Evolutionary conservation across 148 eudicot species (phyloP).

Genomic region (Salicornia ramosissima): DNA sequence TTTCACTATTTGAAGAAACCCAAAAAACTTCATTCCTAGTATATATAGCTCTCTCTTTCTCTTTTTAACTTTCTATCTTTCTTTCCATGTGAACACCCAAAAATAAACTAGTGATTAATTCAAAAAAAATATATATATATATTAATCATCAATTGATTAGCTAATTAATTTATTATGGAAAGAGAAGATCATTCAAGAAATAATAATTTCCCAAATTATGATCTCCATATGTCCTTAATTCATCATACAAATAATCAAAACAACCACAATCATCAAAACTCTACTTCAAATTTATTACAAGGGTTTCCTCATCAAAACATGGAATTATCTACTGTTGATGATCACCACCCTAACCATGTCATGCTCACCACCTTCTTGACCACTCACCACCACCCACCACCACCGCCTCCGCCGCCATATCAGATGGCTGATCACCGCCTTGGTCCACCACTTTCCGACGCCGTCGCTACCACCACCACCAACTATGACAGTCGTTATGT

Average conservation of each 20-base stretch:
- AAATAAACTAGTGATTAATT: too few relatives aligned
- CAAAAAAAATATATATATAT: neutral
- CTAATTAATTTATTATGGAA: constrained; percentile 22
- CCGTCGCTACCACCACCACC: constrained; percentile 9
- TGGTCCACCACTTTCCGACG: neutral
- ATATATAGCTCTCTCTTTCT: neutral
- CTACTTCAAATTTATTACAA: neutral
- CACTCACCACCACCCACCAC: constrained; percentile 15
- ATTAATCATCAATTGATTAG: neutral
- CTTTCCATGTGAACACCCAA: neutral
- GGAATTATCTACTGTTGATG: constrained; percentile 10
- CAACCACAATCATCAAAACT: neutral
- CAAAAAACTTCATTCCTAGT: too few relatives aligned
- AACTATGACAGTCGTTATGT: constrained; percentile 15
- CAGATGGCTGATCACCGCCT: neutral
- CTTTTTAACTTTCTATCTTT: neutral
- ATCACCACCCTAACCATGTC: constrained; percentile 15
- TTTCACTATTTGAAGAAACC: constrained; percentile 26
- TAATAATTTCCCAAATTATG: constrained; percentile 25
- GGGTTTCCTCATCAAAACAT: constrained; percentile 17
- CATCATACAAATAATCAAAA: constrained; percentile 16
- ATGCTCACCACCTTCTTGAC: constrained; percentile 30
- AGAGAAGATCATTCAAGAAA: constrained; percentile 11
- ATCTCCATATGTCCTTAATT: constrained; percentile 33
- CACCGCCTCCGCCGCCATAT: constrained; percentile 20